Evolutionary conservation across 2,329 filamentous ascomycete species (phyloP).

Genomic region (Pyricularia grisea): DNA sequence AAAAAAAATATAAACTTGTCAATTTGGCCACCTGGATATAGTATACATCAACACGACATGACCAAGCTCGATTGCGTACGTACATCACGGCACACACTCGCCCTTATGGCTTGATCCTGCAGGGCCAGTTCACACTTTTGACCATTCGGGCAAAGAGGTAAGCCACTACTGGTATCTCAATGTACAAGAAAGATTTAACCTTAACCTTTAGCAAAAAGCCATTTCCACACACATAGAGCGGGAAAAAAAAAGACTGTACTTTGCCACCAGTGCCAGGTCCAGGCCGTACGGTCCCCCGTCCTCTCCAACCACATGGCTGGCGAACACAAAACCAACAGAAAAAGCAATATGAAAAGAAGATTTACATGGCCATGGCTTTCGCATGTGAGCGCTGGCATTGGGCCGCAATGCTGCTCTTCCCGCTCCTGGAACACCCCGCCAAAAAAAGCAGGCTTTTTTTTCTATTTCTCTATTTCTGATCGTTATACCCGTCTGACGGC

Average conservation of each 20-base stretch:
- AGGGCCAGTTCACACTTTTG: neutral
- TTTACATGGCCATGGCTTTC: neutral
- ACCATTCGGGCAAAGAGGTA: neutral
- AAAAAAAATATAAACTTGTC: neutral
- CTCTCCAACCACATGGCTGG: neutral
- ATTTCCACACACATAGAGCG: neutral
- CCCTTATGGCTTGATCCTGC: neutral
- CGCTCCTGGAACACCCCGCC: neutral
- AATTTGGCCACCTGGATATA: neutral
- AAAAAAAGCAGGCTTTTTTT: neutral
- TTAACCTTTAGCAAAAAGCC: neutral
- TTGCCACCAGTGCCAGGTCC: neutral
- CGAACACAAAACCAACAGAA: no score
- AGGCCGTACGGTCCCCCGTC: neutral
- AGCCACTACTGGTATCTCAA: neutral
- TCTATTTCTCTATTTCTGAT: neutral
- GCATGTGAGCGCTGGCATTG: neutral
- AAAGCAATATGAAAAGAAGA: neutral
- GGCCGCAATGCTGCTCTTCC: neutral
- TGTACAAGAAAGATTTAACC: no score
- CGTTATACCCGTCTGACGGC: neutral
- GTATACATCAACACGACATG: neutral
- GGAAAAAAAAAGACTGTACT: neutral
- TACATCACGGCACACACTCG: neutral
- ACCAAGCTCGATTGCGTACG: neutral